Conservation (phyloP, 1,284 basidiomycete species). For the Ganoderma lingzhi region DNA sequence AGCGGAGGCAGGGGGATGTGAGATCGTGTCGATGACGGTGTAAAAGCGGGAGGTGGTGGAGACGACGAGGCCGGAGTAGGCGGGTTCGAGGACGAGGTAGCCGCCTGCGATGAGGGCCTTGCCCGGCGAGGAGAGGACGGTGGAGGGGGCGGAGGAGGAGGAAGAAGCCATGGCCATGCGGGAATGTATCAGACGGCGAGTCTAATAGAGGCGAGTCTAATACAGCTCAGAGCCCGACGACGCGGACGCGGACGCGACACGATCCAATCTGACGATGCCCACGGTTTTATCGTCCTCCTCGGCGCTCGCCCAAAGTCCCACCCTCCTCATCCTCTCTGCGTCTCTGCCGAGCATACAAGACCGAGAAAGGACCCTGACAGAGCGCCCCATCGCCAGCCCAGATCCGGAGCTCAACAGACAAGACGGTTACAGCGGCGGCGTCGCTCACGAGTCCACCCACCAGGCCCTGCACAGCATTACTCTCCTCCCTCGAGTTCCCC, state of each 20-base stretch:
- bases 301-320: conserved; percentile 5
- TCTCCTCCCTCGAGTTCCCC: neutral
- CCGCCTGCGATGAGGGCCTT: conserved; percentile 96
- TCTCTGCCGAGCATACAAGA: neutral
- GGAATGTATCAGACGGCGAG: neutral
- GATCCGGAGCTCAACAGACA: neutral
- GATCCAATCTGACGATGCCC: conserved; percentile 3
- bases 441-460: neutral
- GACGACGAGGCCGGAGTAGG: conserved; percentile 86
- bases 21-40: conserved; percentile 59
- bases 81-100: conserved; percentile 91
- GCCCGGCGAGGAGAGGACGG: conserved; percentile 90
- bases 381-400: neutral
- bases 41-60: conserved; percentile 96
- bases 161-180: conserved; percentile 4
- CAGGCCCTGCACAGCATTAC: conserved; percentile 6
- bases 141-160: conserved; percentile 49
- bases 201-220: conserved; percentile 3
- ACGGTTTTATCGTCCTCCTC: conserved; percentile 6
- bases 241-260: neutral
- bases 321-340: neutral
- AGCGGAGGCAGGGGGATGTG: conserved; percentile 34
- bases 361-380: neutral
- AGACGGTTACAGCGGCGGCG: neutral
- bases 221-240: conserved; percentile 1